phyloP scores from a whole-genome alignment of 2,329 filamentous ascomycete species.

The Chaetomiaceae sp. region DNA sequence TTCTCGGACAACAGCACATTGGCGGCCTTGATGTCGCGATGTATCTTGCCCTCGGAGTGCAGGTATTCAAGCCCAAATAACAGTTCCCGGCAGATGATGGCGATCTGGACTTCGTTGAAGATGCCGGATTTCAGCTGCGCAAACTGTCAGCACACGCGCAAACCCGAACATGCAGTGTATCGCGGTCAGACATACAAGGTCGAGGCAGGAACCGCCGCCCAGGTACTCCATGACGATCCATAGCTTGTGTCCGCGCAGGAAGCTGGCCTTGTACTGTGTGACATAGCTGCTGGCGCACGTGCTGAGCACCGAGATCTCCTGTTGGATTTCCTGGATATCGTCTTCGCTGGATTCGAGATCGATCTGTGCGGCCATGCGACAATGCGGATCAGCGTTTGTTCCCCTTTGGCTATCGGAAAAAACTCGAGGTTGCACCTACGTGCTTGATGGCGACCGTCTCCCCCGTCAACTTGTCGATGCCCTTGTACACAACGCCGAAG shows the following conservation, averaged over 20 bases:
- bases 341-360: slow-evolving; percentile 98
- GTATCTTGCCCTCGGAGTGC: slow-evolving; percentile 90
- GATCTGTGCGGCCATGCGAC: slow-evolving; percentile 65
- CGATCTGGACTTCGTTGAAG: slow-evolving; percentile 85
- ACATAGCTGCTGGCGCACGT: slow-evolving; percentile 93
- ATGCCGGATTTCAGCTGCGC: slow-evolving; percentile 78
- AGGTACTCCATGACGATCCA: slow-evolving; percentile 99
- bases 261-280: slow-evolving; percentile 94
- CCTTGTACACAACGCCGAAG: slow-evolving; percentile 96
- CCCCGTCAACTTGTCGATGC: slow-evolving; percentile 83
- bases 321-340: slow-evolving; percentile 96
- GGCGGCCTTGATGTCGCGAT: slow-evolving; percentile 93
- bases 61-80: slow-evolving; percentile 88
- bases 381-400: slow-evolving; percentile 3
- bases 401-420: neutral
- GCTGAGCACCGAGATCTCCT: slow-evolving; percentile 91
- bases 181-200: slow-evolving; percentile 59
- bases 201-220: slow-evolving; percentile 89
- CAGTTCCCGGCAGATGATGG: slow-evolving; percentile 89
- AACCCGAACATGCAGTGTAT: neutral
- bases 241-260: slow-evolving; percentile 91
- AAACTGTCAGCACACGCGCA: slow-evolving; percentile 30
- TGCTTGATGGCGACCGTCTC: slow-evolving; percentile 96
- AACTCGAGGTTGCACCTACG: slow-evolving; percentile 53
- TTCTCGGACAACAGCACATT: slow-evolving; percentile 89